Evolutionary conservation across 2,329 filamentous ascomycete genomes (phyloP), one percentile per base, ranked within the genome.

Genomic region (Ampelomyces quisqualis): DNA sequence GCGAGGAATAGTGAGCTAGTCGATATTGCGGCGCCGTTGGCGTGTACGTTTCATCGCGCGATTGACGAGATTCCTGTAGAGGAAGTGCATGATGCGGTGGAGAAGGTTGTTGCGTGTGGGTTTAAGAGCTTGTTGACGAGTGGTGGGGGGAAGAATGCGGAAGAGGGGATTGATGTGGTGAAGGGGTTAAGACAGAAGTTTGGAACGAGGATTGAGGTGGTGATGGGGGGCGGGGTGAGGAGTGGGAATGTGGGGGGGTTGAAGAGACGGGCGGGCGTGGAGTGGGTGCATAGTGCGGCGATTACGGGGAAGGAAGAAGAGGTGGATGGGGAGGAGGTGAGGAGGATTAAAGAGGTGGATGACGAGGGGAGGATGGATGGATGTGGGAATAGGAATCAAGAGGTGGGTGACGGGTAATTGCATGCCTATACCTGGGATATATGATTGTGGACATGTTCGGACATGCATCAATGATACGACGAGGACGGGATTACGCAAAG

Each of bases 41-140:
- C 73, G 2, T 79, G 76, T 52, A 79, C 77, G 2, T 80, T 80
- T 37, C 77, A 80, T 53, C 69, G 76, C 6, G 77, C 77, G 0
- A 76, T 80, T 47, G 77, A 80, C 51, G 50, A 65, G 28, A 66
- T 28, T n/a, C n/a, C n/a, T 14, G 7, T 73, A 1, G 23, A 29
- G 4, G 57, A 68, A 47, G 37, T 58, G 9, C 40, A 53, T 0
- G 36, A 53, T 30, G 70, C 63, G 1, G 51, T 73, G 7, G 57
- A 69, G 7, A 60, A 61, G 13, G 58, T 77, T n/a, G 55, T 70
- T 0, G 41, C 34, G 1, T 70, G 71, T 38, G 75, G 76, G 1
- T 79, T 79, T 29, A 45, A 31, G 21, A 58, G 58, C 10, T 66
- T 81, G 8, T 60, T 81, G 15, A 79, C 75, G 3, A 77, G 73